Evolutionary conservation across 768 basidiomycete genomes (phyloP), one percentile per base, ranked within the genome.

Genomic region (Mycena floridula): DNA sequence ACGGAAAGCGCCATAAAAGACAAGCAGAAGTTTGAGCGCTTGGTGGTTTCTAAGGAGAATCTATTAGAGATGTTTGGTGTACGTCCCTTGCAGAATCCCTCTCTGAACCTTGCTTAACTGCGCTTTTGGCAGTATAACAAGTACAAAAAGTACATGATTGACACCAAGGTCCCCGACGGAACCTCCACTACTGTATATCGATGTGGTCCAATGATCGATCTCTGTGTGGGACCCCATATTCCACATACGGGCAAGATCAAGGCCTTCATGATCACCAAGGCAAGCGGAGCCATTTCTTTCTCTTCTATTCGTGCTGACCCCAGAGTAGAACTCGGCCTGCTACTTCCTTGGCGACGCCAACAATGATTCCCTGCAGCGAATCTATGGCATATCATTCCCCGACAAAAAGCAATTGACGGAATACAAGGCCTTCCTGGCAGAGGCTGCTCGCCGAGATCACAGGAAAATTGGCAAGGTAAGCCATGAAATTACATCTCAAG

Each of bases 321-420:
- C 27, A 41, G 18, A 22, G 3, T 46, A 94, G 89, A 97, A 89
- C 68, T 99, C 96, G 16, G 88, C 96, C 0, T 97, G 92, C 6
- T 99, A 97, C 68, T 99, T 98, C 81, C 79, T 97, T 20, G 95
- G 92, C 22, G 92, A 97, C 58, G 69, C 85, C 21, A 85, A 76
- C 56, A 96, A 96, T 62, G 96, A 98, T 54, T 88, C 89, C 1
- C 74, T 99, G 24, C 96, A 98, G 60, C 86, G 96, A 26, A 80
- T 99, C 52, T 99, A 98, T 62, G 96, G 96, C 47, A 91, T 99
- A 62, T 96, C 94, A 0, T 99, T 98, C 81, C 96, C 96, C 0
- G 96, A 98, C 68, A 88, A 88, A 67, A 95, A 96, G 62, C 90
- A 95, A 61, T 67, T 98, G 53, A 69, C 82, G 12, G 96, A 97